Base-by-base conservation (phyloP, 2,329 filamentous ascomycete species). In the Penicillium sp. region DNA sequence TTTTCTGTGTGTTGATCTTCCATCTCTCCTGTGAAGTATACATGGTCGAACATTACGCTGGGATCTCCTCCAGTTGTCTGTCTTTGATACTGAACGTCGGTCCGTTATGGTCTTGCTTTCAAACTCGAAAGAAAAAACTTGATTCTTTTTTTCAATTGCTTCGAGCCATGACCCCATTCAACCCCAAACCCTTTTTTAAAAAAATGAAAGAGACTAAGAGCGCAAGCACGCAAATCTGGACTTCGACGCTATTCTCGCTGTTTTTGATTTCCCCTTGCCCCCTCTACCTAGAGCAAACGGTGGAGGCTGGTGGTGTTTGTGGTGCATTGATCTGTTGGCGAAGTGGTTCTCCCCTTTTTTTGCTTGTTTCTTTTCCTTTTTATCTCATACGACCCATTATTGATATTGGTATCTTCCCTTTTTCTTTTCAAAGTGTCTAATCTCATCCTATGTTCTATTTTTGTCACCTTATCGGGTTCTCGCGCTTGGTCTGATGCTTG, bases 271-370 rank as follows among this genome's bases (percentile, higher is more conserved):
- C 45, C 61, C 57, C 50, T 54, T 63, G 57, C 60, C 65, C 63
- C 66, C 58, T 68, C 68, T 68, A 57, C 60, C 67, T 69, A 68
- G 67, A 70, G 58, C 58, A 41, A 54, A 61, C 62, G 61, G 66
- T 63, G 64, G 66, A 69, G 61, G 66, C 49, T 63, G 60, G 63
- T 62, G 68, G 69, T 71, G 69, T 71, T 70, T 57, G 60, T 64
- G 69, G 68, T 69, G 69, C 66, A 66, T 65, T 63, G 53, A 63
- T 62, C 63, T 55, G 57, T 63, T 60, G 67, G 68, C 66, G 66
- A 68, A 64, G 63, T 69, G 63, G 62, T 63, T 64, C 49, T 57
- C 22, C 54, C 45, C 61, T 50, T 57, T n/a, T 54, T 48, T 62
- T 54, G 54, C 58, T 58, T 47, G 43, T 46, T 55, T 46, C 50